These are phyloP conservation scores for Alternaria metachromatica DNA, from an alignment of 2,329 filamentous ascomycete species.

Conservation along the genomic window DNA sequence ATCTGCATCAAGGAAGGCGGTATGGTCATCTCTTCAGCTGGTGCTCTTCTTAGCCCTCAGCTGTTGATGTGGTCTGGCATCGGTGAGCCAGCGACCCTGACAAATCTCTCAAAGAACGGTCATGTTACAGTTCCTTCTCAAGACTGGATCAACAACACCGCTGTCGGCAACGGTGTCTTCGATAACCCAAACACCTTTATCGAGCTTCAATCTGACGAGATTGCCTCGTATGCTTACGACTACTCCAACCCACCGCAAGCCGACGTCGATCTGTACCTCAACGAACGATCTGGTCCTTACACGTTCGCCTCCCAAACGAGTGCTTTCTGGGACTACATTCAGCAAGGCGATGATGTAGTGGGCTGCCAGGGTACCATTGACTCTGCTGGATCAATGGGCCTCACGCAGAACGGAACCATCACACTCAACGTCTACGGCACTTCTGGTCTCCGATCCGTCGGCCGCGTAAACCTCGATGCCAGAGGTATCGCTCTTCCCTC, in stretches of 20 bases:
- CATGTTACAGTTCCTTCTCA: constrained; percentile 44
- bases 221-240: constrained; percentile 58
- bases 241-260: constrained; percentile 53
- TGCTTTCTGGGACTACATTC: constrained; percentile 60
- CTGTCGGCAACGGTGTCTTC: constrained; percentile 60
- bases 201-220: constrained; percentile 51
- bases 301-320: constrained; percentile 61
- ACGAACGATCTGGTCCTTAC: constrained; percentile 59
- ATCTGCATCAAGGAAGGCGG: constrained; percentile 36
- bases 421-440: constrained; percentile 66
- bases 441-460: constrained; percentile 59
- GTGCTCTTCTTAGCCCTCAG: constrained; percentile 47
- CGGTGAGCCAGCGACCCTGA: constrained; percentile 34
- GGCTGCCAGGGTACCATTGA: constrained; percentile 63
- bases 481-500: constrained; percentile 54
- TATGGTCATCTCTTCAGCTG: constrained; percentile 40
- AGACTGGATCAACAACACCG: constrained; percentile 59
- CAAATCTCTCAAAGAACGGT: constrained; percentile 45
- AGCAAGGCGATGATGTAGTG: constrained; percentile 52
- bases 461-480: constrained; percentile 55
- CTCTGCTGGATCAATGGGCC: constrained; percentile 54
- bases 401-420: constrained; percentile 55
- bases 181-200: constrained; percentile 65
- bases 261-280: constrained; percentile 58
- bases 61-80: constrained; percentile 51